Base-by-base conservation (phyloP, 106 monocot species). In the Hemerocallis citrina region DNA sequence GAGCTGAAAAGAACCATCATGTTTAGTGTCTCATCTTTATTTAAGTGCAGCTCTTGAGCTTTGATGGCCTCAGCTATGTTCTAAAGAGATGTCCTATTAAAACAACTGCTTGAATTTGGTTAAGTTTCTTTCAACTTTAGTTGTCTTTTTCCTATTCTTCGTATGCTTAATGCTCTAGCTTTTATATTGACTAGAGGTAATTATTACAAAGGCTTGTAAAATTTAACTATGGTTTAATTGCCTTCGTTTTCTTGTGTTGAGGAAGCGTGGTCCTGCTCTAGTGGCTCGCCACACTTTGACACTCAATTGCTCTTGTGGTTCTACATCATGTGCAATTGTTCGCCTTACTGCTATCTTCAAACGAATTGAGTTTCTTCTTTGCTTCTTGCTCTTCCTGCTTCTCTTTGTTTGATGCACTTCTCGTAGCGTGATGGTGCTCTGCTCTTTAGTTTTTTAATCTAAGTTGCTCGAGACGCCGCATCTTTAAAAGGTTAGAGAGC, bases 111-210 rank as follows among this genome's bases (percentile, higher is more conserved):
- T 63, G 55, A 39, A 71, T 59, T 80, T 80, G 70, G 80, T 49
- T 75, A 75, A 79, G 79, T 75, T 52, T 57, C 56, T 62, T 72
- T 58, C 6, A 42, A 61, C 75, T 71, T 47, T 55, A 51, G 64
- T 61, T 63, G 27, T 33, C 17, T 65, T 56, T 36, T 4, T 12
- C 35, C 23, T 54, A 1, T 4, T 63, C 14, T 31, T 51, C 9
- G 41, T 27, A 44, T 27, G 43, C 24, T 50, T 27, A 47, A 31
- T 37, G 52, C 4, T 33, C n/a, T 9, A 24, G 40, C 29, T 58
- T 46, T 20, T 58, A 57, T 1, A 28, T 44, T 3, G 9, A 59
- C 8, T 65, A 43, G 9, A 48, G 16, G 29, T 11, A 7, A n/a
- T 24, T 37, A 48, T 50, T 54, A 51, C 13, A 2, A n/a, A 24